Evolutionary conservation across 192 early-diverging fungal genomes (phyloP).

Genomic region (Mortierella claussenii): DNA sequence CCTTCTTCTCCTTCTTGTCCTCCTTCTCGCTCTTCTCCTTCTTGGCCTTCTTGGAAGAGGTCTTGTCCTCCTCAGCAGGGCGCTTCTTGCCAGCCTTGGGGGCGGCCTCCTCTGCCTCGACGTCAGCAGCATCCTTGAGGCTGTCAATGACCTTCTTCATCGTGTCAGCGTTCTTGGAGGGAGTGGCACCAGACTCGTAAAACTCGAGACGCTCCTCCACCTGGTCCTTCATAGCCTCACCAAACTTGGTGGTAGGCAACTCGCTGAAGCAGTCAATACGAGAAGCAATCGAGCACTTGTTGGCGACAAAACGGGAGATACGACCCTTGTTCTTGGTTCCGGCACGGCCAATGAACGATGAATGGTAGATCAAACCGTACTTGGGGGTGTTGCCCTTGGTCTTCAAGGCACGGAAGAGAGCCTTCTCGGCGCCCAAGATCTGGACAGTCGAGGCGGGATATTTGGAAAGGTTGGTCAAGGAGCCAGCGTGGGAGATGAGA

Average conservation of each 20-base stretch:
- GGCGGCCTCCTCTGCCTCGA: slow-evolving; percentile 54
- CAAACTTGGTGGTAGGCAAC: slow-evolving; percentile 89
- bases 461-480: slow-evolving; percentile 96
- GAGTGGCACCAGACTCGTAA: slow-evolving; percentile 90
- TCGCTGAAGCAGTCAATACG: slow-evolving; percentile 97
- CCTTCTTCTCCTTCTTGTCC: slow-evolving; percentile 65
- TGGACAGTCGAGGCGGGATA: slow-evolving; percentile 98
- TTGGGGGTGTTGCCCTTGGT: slow-evolving; percentile 97
- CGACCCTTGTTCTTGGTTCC: slow-evolving; percentile 98
- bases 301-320: slow-evolving; percentile 97
- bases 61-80: slow-evolving; percentile 63
- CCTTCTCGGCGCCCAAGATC: slow-evolving; percentile 98
- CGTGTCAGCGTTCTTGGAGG: slow-evolving; percentile 92
- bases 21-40: slow-evolving; percentile 71
- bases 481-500: slow-evolving; percentile 95
- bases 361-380: slow-evolving; percentile 98
- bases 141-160: slow-evolving; percentile 87
- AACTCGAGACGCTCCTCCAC: slow-evolving; percentile 96
- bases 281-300: slow-evolving; percentile 97
- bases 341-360: slow-evolving; percentile 94
- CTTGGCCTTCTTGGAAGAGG: slow-evolving; percentile 59
- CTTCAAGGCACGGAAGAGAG: slow-evolving; percentile 97
- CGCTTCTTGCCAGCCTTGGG: slow-evolving; percentile 62
- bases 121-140: slow-evolving; percentile 72
- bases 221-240: slow-evolving; percentile 92